Evolutionary conservation across 768 basidiomycete genomes (phyloP).

Genomic region (Naganishia kalamii): DNA sequence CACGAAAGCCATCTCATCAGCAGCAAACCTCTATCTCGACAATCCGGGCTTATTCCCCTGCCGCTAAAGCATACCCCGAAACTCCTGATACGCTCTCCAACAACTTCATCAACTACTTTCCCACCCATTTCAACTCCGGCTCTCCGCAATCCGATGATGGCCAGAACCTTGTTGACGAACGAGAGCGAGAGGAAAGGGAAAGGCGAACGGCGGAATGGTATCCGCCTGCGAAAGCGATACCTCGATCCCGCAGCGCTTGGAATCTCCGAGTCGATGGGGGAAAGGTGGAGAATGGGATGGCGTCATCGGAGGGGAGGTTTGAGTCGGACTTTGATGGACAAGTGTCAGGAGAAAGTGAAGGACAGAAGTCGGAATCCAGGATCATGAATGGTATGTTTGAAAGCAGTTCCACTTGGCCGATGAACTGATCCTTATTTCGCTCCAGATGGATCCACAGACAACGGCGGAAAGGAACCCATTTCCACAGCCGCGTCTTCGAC

Average conservation of each 20-base stretch:
- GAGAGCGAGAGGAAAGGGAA: not conserved
- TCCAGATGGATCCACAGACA: not conserved
- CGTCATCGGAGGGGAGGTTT: not conserved
- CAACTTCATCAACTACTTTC: not conserved
- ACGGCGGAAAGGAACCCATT: not conserved
- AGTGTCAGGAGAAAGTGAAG: not conserved
- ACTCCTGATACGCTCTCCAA: not conserved
- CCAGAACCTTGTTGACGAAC: not conserved
- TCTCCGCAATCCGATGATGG: not conserved
- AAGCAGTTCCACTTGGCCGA: not conserved
- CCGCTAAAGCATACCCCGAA: not conserved
- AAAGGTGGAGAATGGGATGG: not conserved
- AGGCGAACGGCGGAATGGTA: not conserved
- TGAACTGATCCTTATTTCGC: not conserved
- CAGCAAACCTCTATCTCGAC: slow-evolving; percentile 2
- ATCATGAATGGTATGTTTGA: not conserved
- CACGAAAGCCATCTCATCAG: not conserved
- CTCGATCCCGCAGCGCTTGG: slow-evolving; percentile 1
- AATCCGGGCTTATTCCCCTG: not conserved
- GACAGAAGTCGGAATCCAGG: too few species aligned
- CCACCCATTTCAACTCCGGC: slow-evolving; percentile 1
- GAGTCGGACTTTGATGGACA: slow-evolving; percentile 2
- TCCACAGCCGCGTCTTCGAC: slow-evolving; percentile 2
- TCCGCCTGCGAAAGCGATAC: slow-evolving; percentile 3
- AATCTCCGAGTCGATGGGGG: slow-evolving; percentile 7